phyloP scores from a whole-genome alignment of 768 basidiomycete genomes.

The Cystobasidium ongulense region DNA sequence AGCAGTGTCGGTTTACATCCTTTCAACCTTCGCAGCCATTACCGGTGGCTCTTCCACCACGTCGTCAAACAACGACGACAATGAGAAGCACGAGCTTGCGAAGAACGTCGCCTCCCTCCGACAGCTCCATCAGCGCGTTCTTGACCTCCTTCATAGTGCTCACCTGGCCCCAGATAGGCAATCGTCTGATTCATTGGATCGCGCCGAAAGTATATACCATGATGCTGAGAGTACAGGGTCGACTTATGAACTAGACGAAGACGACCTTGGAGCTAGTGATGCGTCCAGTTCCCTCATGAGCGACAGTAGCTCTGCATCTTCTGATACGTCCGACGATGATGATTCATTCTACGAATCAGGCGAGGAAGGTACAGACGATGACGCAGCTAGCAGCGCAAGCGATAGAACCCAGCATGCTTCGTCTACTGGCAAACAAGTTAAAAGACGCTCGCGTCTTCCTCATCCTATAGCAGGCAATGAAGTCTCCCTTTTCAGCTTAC shows the following conservation, averaged over 20 bases:
- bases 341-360: neutral
- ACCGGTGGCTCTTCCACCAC: neutral
- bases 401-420: neutral
- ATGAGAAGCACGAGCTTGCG: neutral
- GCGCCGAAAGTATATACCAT: constrained; percentile 25
- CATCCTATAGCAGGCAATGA: constrained; percentile 36
- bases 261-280: neutral
- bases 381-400: neutral
- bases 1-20: too few species aligned
- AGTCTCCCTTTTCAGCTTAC: constrained; percentile 35
- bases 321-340: neutral
- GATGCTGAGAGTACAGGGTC: constrained; percentile 13
- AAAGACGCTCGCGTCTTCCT: constrained; percentile 35
- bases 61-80: neutral
- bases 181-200: constrained; percentile 2
- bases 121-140: constrained; percentile 7
- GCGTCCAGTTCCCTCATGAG: neutral
- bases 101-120: neutral
- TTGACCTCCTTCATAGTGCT: constrained; percentile 1
- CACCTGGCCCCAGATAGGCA: constrained; percentile 6
- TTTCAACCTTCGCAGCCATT: neutral
- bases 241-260: constrained; percentile 19
- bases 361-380: neutral
- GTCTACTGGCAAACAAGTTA: neutral
- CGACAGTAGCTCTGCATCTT: neutral